Conservation (phyloP, 768 basidiomycete species). For the Sistotremastrum niveocremeum region DNA sequence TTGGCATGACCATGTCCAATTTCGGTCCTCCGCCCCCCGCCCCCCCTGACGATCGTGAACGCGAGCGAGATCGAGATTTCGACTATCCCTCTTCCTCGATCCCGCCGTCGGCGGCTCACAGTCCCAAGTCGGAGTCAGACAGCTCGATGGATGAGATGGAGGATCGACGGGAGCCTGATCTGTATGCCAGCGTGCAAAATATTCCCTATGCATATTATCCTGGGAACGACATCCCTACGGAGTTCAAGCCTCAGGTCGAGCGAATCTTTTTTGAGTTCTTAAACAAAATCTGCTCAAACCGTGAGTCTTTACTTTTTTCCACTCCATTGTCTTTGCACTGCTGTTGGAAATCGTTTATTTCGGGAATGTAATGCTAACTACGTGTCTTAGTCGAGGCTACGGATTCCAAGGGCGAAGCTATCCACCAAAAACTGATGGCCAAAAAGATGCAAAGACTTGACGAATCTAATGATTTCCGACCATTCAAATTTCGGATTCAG, state of each 20-base stretch:
- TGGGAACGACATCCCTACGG: conserved; percentile 59
- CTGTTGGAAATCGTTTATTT: not conserved
- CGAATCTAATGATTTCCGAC: conserved; percentile 91
- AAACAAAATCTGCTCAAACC: conserved; percentile 76
- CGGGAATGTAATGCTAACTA: not conserved
- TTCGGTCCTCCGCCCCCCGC: not conserved
- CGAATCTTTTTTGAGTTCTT: conserved; percentile 85
- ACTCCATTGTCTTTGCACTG: not conserved
- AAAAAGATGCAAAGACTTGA: conserved; percentile 98
- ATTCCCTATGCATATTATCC: conserved; percentile 17
- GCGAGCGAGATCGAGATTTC: not conserved
- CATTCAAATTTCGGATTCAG: conserved; percentile 98
- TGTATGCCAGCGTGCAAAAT: conserved; percentile 12
- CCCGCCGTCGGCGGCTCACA: conserved; percentile 5
- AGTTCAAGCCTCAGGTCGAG: conserved; percentile 74
- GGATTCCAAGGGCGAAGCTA: conserved; percentile 90
- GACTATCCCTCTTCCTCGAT: not conserved
- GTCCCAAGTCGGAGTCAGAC: conserved; percentile 5
- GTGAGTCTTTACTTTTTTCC: conserved; percentile 34
- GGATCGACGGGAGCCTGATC: not conserved
- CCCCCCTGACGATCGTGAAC: not conserved
- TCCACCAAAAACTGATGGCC: conserved; percentile 97
- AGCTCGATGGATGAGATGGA: conserved; percentile 1
- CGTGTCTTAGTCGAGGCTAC: conserved; percentile 68
- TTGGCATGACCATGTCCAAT: not conserved